Conservation (phyloP, 2,329 filamentous ascomycete species). For the Diaporthe humulicola region DNA sequence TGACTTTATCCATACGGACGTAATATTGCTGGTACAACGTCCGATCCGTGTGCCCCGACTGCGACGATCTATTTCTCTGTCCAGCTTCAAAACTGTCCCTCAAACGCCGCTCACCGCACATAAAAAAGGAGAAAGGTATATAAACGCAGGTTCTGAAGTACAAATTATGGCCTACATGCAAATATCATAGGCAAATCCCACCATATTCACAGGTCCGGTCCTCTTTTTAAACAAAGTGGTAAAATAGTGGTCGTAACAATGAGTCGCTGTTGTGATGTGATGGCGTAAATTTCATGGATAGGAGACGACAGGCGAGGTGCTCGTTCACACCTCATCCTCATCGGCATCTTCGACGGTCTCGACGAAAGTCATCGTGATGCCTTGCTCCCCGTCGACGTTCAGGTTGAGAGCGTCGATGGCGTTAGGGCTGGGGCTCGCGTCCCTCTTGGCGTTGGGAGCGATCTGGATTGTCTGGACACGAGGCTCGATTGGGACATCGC, state of each 20-base stretch:
- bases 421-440: conserved; percentile 42
- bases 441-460: conserved; percentile 37
- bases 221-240: conserved; percentile 14
- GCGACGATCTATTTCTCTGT: conserved; percentile 18
- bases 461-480: conserved; percentile 38
- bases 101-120: conserved; percentile 6
- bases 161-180: conserved; percentile 25
- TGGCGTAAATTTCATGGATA: background rate
- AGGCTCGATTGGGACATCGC: conserved; percentile 36
- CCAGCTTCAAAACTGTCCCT: background rate
- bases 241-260: conserved; percentile 1
- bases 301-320: background rate
- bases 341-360: conserved; percentile 54
- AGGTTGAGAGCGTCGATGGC: conserved; percentile 58
- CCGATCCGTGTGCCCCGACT: background rate
- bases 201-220: conserved; percentile 19
- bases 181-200: background rate
- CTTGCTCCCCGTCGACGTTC: conserved; percentile 58
- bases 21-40: background rate
- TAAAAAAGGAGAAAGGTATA: conserved; percentile 1
- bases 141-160: conserved; percentile 5
- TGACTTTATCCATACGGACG: background rate
- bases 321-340: conserved; percentile 32
- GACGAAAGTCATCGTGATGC: conserved; percentile 62
- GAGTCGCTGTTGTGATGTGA: background rate